A percentile compares a stretch with the other conserved stretches of the same genome.
phyloP scores from a whole-genome alignment of 208 protist species.

The Phytomonas serpens region DNA sequence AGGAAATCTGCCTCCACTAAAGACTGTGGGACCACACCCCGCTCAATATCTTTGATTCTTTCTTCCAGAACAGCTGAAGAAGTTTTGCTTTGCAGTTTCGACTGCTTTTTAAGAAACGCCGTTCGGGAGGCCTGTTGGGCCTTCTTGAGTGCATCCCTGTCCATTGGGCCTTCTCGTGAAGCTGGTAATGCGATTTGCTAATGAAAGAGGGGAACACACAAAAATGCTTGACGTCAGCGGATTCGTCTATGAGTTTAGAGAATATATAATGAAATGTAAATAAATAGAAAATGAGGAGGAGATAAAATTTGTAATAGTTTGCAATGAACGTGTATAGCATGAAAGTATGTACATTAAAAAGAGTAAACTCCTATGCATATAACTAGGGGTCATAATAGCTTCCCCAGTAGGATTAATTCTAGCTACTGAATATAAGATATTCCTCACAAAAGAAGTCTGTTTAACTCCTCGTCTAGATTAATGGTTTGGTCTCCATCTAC shows the following conservation, averaged over 20 bases:
- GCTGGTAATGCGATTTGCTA: neutral
- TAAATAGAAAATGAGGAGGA: conserved; percentile 5
- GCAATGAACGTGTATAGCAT: neutral
- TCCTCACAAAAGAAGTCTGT: conserved; percentile 12
- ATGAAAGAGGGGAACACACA: neutral
- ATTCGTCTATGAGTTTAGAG: neutral
- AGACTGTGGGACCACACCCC: conserved; percentile 49
- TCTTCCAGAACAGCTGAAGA: conserved; percentile 55
- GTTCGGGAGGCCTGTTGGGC: conserved; percentile 65
- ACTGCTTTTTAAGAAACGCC: conserved; percentile 57
- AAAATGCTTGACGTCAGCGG: neutral
- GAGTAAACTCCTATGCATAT: neutral
- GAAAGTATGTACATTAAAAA: conserved; percentile 1
- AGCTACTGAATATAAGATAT: neutral
- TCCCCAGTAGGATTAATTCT: neutral
- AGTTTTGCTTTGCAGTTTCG: conserved; percentile 51
- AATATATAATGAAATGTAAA: conserved; percentile 9
- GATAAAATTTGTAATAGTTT: neutral
- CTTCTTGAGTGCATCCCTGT: conserved; percentile 38
- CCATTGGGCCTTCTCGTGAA: conserved; percentile 23
- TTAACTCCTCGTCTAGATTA: conserved; percentile 20
- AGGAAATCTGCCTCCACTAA: conserved; percentile 64
- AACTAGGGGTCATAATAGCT: neutral
- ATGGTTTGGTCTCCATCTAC: conserved; percentile 13
- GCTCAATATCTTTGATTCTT: conserved; percentile 70